Evolutionary conservation across 2,329 filamentous ascomycete genomes (phyloP), one percentile per base, ranked within the genome.

Genomic region (Clonostachys byssicola): DNA sequence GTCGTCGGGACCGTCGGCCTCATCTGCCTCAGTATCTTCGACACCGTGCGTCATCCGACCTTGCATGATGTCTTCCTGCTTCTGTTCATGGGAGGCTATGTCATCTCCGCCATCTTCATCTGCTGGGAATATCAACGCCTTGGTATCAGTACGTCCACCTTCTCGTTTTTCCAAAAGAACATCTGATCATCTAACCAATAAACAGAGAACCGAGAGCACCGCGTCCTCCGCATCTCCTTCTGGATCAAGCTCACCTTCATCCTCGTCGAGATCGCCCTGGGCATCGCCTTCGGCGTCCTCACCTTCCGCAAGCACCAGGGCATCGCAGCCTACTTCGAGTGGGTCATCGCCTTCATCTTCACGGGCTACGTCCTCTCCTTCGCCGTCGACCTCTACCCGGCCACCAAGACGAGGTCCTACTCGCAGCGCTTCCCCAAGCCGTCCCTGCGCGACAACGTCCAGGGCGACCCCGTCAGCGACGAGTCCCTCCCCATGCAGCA

Each of bases 91-190:
- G 83, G 67, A 13, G 94, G 90, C 34, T 97, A 95, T 64, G 73
- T 96, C 46, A 62, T 96, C 47, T 89, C 85, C 5, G 92, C 92
- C 47, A 78, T 96, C 55, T 92, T 92, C 66, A 87, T 92, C 54
- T 96, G 92, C 72, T 84, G 82, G 71, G 91, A 96, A 65, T 96
- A 95, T 65, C 86, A 94, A 59, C 84, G 89, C 3, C 77, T 97
- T 2, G 90, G 91, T 23, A 83, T 86, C 46, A 85, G 80, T 81
- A 65, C 46, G 77, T 70, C 34, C 41, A 43, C 48, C 42, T 23
- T 17, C 45, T 34, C 40, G n/a, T 34, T 41, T 46, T 5, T 9
- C 20, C 13, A 6, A n/a, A 33, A 38, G 34, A 14, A 33, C 2
- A 23, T 33, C 4, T 5, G 9, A 34, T 2, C n/a, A 30, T 14